Percentiles rank a stretch among this genome's conserved stretches.
Conservation (phyloP, 1,284 basidiomycete species). For the Sporisorium scitamineum region DNA sequence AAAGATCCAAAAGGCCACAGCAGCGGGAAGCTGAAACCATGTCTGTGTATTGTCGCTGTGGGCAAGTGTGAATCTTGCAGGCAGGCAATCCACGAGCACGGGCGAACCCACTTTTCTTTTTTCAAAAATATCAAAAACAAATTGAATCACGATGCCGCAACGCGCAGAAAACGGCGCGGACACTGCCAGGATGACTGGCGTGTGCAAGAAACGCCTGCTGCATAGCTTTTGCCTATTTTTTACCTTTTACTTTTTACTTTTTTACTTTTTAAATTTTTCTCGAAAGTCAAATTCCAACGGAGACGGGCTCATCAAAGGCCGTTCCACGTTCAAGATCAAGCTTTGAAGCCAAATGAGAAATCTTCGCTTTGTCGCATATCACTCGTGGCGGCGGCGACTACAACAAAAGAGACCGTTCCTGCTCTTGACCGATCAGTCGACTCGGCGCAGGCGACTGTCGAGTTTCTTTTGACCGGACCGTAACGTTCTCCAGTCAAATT, state of each 20-base stretch:
- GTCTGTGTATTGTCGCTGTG: too few relatives aligned
- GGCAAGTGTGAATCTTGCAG: too few relatives aligned
- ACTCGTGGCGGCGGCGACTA: not conserved
- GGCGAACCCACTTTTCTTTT: too few relatives aligned
- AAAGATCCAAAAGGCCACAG: too few relatives aligned
- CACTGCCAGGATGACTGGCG: not conserved
- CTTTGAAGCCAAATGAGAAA: not conserved
- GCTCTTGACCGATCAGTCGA: not conserved
- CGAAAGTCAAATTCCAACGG: slow-evolving; percentile 5
- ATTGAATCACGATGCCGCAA: slow-evolving; percentile 6
- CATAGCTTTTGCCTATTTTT: not conserved
- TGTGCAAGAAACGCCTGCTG: not conserved
- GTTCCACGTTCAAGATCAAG: slow-evolving; percentile 2
- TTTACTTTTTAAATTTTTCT: too few relatives aligned
- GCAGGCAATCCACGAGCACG: not conserved
- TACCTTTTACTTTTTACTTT: too few relatives aligned
- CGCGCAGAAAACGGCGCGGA: not conserved
- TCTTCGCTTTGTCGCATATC: not conserved
- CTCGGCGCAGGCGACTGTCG: not conserved
- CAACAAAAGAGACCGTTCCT: not conserved
- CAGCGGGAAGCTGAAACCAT: not conserved
- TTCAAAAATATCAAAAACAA: not conserved
- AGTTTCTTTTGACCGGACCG: not conserved
- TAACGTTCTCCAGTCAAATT: too few relatives aligned
- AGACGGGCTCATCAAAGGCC: not conserved